Conservation (phyloP, 345 rosid genomes). For the Camelina hispida region DNA sequence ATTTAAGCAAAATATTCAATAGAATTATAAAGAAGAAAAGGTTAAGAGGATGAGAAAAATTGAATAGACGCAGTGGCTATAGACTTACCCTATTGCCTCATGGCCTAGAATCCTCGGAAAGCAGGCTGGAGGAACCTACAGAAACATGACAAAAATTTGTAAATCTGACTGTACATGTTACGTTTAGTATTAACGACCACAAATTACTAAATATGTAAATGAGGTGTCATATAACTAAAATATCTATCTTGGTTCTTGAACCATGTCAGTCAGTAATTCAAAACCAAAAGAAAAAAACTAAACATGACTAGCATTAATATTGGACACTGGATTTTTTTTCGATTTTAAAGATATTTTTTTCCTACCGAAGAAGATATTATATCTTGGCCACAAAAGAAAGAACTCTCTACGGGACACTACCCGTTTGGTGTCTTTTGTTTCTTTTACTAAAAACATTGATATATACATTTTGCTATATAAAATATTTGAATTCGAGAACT, state of each 20-base stretch:
- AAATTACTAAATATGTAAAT: not conserved
- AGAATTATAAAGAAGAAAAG: not conserved
- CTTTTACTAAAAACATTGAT: too few species aligned
- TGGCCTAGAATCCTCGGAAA: conserved; percentile 88
- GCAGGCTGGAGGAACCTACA: conserved; percentile 70
- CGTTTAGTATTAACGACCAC: conserved; percentile 22
- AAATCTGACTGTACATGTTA: not conserved
- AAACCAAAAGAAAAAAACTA: too few species aligned
- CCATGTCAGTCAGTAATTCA: not conserved
- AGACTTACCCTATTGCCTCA: conserved; percentile 82
- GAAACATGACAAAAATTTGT: conserved; percentile 1
- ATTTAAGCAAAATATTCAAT: not conserved
- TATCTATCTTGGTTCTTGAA: not conserved
- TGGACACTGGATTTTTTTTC: too few species aligned
- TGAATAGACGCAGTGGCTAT: not conserved
- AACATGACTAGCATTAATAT: too few species aligned
- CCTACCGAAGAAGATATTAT: too few species aligned
- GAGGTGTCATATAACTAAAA: not conserved
- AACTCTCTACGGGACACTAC: not conserved
- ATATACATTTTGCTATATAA: too few species aligned
- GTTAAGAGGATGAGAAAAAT: not conserved
- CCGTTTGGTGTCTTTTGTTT: not conserved
- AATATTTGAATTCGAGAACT: not conserved
- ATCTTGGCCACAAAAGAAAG: too few species aligned
- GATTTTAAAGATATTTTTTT: not conserved